phyloP scores from a whole-genome alignment of 257 asterid genomes.

The Capsicum chinense region DNA sequence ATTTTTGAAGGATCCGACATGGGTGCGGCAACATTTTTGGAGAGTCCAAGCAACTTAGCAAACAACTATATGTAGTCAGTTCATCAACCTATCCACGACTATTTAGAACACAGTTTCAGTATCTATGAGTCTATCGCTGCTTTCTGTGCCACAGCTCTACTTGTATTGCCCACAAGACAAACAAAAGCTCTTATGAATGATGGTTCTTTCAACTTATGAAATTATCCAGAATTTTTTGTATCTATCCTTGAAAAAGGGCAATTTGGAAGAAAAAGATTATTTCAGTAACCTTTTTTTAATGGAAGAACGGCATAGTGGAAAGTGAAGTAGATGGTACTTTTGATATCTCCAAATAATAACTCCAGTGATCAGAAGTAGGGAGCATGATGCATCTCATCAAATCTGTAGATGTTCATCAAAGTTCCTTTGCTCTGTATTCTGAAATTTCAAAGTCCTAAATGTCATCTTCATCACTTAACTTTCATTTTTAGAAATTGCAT shows the following conservation, averaged over 20 bases:
- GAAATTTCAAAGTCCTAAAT: neutral
- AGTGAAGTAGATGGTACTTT: neutral
- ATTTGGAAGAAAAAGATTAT: neutral
- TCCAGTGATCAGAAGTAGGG: neutral
- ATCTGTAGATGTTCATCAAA: neutral
- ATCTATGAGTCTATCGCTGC: neutral
- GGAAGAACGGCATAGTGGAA: neutral
- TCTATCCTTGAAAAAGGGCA: neutral
- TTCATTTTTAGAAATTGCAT: neutral
- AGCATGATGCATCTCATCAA: conserved; percentile 16
- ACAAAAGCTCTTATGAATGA: conserved; percentile 11
- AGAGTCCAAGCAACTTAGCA: too few relatives aligned
- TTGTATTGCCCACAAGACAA: neutral
- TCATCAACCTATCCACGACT: neutral
- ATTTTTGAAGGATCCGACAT: too few relatives aligned
- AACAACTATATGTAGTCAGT: neutral
- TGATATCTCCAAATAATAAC: neutral
- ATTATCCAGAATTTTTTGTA: neutral
- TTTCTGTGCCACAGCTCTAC: neutral
- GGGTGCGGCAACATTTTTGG: too few relatives aligned
- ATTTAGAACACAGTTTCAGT: neutral
- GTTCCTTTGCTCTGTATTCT: neutral
- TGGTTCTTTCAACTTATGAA: neutral
- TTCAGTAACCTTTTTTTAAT: neutral
- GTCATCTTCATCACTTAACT: neutral